These are phyloP conservation scores for Fusarium hostae DNA, from an alignment of 2,329 filamentous ascomycete genomes.

Conservation along the genomic window DNA sequence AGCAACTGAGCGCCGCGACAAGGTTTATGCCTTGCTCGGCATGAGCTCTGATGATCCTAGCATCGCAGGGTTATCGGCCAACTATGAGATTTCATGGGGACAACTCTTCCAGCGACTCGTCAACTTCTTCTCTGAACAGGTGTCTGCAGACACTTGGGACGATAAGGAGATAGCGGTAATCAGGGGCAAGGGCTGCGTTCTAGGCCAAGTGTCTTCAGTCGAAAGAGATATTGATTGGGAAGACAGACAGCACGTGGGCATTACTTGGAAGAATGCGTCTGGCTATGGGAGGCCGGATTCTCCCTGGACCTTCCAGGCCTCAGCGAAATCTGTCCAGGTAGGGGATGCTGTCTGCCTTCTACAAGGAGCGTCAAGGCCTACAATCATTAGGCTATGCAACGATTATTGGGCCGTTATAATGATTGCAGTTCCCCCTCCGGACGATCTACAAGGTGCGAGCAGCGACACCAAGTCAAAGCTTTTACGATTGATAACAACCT, in stretches of 20 bases:
- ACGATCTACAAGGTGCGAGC: too few species aligned
- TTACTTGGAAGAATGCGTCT: neutral
- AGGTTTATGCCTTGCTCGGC: neutral
- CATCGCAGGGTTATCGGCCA: neutral
- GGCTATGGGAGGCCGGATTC: too few species aligned
- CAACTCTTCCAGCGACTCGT: neutral
- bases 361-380: neutral
- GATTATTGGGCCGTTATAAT: neutral
- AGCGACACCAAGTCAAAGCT: too few species aligned
- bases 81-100: neutral
- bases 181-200: neutral
- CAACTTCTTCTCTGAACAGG: too few species aligned
- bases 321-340: rapidly evolving
- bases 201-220: neutral
- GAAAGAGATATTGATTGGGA: too few species aligned
- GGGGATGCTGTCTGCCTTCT: neutral
- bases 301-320: too few species aligned
- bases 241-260: neutral
- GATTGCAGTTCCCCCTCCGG: neutral
- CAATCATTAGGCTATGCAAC: neutral
- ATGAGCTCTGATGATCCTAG: neutral
- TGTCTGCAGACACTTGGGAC: neutral
- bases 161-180: neutral
- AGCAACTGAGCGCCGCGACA: neutral
- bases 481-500: too few species aligned